Conservation (phyloP, 2,329 filamentous ascomycete species). For the Xylariaceae sp. region DNA sequence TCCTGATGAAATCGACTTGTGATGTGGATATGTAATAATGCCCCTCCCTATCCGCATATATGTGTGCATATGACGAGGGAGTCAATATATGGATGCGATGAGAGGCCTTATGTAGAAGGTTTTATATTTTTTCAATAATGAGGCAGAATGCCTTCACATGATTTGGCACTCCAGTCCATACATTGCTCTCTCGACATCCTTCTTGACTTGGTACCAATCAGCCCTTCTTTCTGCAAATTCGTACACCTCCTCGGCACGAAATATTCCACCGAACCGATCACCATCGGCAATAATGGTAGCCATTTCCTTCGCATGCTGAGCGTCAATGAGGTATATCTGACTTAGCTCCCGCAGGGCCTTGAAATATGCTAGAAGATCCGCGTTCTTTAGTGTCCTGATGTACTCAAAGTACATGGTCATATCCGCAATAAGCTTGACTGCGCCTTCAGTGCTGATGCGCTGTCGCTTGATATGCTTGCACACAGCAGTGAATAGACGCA, state of each 20-base stretch:
- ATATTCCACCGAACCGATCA: constrained; percentile 88
- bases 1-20: too few species aligned
- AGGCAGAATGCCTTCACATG: constrained; percentile 60
- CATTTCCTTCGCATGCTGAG: constrained; percentile 87
- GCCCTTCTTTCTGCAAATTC: constrained; percentile 93
- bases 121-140: neutral
- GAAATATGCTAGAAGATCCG: constrained; percentile 86
- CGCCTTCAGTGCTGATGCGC: constrained; percentile 84
- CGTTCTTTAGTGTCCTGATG: constrained; percentile 78
- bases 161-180: constrained; percentile 87
- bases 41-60: too few species aligned
- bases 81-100: too few species aligned
- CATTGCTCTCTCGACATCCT: constrained; percentile 92
- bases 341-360: constrained; percentile 86
- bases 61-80: too few species aligned
- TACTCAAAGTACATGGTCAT: constrained; percentile 93
- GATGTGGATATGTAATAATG: too few species aligned
- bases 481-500: constrained; percentile 86
- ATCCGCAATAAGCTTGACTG: constrained; percentile 91
- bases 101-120: neutral
- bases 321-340: constrained; percentile 93
- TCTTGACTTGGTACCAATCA: constrained; percentile 92
- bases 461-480: constrained; percentile 98
- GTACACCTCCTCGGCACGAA: constrained; percentile 94
- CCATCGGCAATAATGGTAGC: constrained; percentile 92